phyloP scores from a whole-genome alignment of 148 eudicot species.

The Silene latifolia region DNA sequence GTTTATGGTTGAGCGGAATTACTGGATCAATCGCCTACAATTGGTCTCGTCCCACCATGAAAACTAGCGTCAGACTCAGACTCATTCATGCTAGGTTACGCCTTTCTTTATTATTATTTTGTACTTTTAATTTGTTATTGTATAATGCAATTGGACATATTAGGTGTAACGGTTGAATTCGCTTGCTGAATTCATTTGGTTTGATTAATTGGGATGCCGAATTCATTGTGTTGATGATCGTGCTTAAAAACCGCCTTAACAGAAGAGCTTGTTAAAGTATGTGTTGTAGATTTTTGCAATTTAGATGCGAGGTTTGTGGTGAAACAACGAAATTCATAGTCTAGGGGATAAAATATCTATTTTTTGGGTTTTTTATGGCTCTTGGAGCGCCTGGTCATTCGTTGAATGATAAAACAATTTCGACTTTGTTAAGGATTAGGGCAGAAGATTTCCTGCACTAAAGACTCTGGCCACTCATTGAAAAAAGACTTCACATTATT shows the following conservation, averaged over 20 bases:
- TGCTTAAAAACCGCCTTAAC: background rate
- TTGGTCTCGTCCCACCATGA: constrained; percentile 89
- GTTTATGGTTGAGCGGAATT: constrained; percentile 66
- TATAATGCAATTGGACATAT: background rate
- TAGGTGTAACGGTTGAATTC: background rate
- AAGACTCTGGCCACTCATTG: too few species aligned
- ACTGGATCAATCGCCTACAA: constrained; percentile 73
- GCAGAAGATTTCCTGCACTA: too few species aligned
- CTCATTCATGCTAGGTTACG: constrained; percentile 76
- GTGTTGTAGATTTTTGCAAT: too few species aligned
- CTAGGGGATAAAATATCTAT: background rate
- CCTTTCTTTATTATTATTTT: background rate
- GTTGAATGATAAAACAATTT: too few species aligned
- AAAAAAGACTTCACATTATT: too few species aligned
- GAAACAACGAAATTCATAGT: background rate
- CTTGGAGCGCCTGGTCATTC: too few species aligned
- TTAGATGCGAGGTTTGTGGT: too few species aligned
- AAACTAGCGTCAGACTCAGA: constrained; percentile 60
- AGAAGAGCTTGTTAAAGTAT: background rate
- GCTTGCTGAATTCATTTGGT: background rate
- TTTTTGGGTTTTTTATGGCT: background rate
- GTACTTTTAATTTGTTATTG: background rate
- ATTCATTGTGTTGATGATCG: background rate
- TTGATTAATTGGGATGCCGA: background rate
- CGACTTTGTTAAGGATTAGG: background rate